A percentile compares a stretch with the other conserved stretches of the same genome.
Evolutionary conservation across 495 filamentous ascomycete species (phyloP).

Genomic region (Glonium stellatum): DNA sequence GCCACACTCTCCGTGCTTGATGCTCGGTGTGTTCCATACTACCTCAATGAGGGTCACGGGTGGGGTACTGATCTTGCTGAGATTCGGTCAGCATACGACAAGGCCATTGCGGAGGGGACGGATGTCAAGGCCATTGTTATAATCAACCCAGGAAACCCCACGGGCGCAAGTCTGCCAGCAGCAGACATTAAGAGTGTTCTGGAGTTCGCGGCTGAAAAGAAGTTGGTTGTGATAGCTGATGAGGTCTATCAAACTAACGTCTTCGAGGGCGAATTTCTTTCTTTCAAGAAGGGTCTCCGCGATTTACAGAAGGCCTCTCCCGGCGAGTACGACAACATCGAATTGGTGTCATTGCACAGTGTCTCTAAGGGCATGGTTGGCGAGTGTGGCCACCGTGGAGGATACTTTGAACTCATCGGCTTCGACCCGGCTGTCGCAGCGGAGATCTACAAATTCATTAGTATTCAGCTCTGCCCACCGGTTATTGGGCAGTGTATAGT

Average conservation of each 20-base stretch:
- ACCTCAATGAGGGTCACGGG: conserved; percentile 72
- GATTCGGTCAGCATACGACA: conserved; percentile 62
- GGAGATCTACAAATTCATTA: conserved; percentile 97
- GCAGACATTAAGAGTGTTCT: conserved; percentile 76
- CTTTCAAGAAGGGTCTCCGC: conserved; percentile 85
- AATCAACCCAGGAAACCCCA: conserved; percentile 98
- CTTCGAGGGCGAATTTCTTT: conserved; percentile 85
- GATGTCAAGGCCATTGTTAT: conserved; percentile 89
- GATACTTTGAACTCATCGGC: conserved; percentile 89
- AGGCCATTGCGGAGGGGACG: conserved; percentile 65
- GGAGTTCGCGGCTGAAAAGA: conserved; percentile 75
- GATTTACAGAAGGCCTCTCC: conserved; percentile 69
- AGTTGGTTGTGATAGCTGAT: conserved; percentile 84
- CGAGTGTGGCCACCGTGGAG: conserved; percentile 94
- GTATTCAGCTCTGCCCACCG: conserved; percentile 88
- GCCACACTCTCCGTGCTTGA: conserved; percentile 82
- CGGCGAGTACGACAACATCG: conserved; percentile 72
- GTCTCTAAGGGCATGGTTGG: conserved; percentile 94
- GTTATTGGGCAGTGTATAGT: conserved; percentile 94
- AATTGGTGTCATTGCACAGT: conserved; percentile 60
- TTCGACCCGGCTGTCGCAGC: conserved; percentile 80
- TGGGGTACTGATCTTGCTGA: conserved; percentile 80
- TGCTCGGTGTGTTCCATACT: conserved; percentile 84
- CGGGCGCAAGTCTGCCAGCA: conserved; percentile 72
- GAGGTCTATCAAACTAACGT: conserved; percentile 99